Conservation (phyloP, 139 green algal genomes). For the Coelastrella sp. region DNA sequence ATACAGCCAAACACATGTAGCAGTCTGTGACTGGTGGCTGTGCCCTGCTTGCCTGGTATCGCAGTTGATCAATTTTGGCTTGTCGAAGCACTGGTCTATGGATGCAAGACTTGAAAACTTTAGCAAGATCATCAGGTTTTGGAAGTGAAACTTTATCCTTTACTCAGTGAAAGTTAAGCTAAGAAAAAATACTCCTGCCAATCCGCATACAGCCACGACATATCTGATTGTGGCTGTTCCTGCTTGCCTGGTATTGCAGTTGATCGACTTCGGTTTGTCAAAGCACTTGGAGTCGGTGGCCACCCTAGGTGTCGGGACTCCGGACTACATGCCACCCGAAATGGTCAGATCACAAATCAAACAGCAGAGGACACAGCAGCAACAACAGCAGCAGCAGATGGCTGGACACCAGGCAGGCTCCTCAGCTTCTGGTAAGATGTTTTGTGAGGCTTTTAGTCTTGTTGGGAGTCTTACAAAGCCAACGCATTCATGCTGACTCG, state of each 20-base stretch:
- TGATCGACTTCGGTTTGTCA: conserved; percentile 90
- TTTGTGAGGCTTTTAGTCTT: no score
- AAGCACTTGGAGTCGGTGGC: conserved; percentile 79
- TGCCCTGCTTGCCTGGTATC: neutral
- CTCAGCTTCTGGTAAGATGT: no score
- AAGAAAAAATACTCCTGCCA: no score
- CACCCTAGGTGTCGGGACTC: conserved; percentile 78
- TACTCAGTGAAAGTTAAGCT: no score
- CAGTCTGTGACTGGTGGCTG: neutral
- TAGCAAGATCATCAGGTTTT: no score
- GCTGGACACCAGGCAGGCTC: no score
- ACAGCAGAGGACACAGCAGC: conserved; percentile 24
- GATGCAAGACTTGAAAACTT: no score
- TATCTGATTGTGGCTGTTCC: neutral
- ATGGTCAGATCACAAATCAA: conserved; percentile 59
- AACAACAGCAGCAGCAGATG: neutral
- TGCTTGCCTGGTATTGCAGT: conserved; percentile 36
- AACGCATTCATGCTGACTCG: no score
- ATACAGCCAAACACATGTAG: no score
- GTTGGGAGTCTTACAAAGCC: no score
- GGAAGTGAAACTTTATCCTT: no score
- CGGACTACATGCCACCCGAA: conserved; percentile 86
- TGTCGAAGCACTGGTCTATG: conserved; percentile 70
- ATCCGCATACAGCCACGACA: no score
- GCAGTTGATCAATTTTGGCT: conserved; percentile 89